phyloP scores from a whole-genome alignment of 176 grass and related monocot species.

The Aegilops umbellulata region DNA sequence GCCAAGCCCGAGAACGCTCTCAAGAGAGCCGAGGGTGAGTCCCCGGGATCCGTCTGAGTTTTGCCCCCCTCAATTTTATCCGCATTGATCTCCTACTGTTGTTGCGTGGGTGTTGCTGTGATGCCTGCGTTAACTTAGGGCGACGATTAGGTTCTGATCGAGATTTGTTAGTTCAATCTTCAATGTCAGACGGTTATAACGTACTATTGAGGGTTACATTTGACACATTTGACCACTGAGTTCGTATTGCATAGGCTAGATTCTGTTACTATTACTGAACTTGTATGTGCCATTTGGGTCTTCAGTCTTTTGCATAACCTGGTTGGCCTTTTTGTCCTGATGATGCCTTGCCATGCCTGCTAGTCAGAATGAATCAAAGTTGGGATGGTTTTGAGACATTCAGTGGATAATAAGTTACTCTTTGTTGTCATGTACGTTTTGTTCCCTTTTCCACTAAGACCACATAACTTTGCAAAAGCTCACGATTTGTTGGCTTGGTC shows the following conservation, averaged over 20 bases:
- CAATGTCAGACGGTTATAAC: neutral
- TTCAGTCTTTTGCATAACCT: neutral
- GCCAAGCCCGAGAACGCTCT: constrained; percentile 95
- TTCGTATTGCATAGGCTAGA: neutral
- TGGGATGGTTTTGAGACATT: neutral
- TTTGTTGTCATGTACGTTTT: neutral
- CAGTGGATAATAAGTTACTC: neutral
- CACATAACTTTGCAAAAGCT: neutral
- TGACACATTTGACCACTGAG: neutral
- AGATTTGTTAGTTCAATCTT: neutral
- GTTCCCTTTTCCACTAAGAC: neutral
- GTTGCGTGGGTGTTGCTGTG: neutral
- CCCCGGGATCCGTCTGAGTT: neutral
- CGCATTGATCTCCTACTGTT: neutral
- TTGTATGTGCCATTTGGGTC: neutral
- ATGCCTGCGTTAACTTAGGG: neutral
- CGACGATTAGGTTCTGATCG: neutral
- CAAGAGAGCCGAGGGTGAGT: constrained; percentile 85
- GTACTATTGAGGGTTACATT: neutral
- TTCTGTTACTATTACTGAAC: neutral
- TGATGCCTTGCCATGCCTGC: neutral
- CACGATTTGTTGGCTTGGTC: neutral
- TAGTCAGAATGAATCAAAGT: neutral
- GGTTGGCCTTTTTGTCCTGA: neutral
- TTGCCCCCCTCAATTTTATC: neutral